Evolutionary conservation across 2,329 filamentous ascomycete genomes (phyloP).

Genomic region (Venturiaceae sp.): DNA sequence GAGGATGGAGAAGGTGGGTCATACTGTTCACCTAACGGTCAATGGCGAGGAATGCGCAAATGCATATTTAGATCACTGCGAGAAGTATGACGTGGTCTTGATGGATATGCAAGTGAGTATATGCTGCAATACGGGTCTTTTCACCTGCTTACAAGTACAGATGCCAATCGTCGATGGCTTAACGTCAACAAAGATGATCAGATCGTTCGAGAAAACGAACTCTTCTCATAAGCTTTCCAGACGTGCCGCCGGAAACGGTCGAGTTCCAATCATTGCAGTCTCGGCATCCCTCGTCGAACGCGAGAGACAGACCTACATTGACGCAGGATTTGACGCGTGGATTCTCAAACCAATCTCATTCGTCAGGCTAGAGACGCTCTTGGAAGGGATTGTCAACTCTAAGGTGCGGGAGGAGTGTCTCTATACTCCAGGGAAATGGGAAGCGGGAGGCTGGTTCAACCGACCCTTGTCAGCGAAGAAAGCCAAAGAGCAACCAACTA

Average conservation of each 20-base stretch:
- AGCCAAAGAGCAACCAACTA: neutral
- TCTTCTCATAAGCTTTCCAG: constrained; percentile 44
- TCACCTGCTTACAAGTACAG: constrained; percentile 31
- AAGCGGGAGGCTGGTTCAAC: constrained; percentile 76
- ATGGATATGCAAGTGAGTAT: constrained; percentile 83
- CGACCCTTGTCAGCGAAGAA: constrained; percentile 8
- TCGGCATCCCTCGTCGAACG: constrained; percentile 72
- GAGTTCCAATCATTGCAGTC: constrained; percentile 76
- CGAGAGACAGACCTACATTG: constrained; percentile 58
- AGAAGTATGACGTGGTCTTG: constrained; percentile 64
- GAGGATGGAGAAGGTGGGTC: constrained; percentile 65
- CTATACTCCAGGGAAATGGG: constrained; percentile 67
- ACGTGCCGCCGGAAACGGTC: constrained; percentile 49
- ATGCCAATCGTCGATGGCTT: constrained; percentile 90
- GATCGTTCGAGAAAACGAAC: constrained; percentile 55
- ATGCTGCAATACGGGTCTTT: neutral
- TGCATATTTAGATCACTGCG: constrained; percentile 54
- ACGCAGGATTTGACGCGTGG: constrained; percentile 82
- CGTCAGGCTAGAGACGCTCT: constrained; percentile 57
- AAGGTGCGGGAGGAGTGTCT: constrained; percentile 50
- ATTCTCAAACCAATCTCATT: constrained; percentile 85
- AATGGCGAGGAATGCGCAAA: constrained; percentile 80
- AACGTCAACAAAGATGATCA: constrained; percentile 73
- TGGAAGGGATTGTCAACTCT: constrained; percentile 58
- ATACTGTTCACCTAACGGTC: constrained; percentile 60